These are phyloP conservation scores for Kluyveromyces sp. DNA, from an alignment of 1,139 yeast genomes.

Conservation along the genomic window DNA sequence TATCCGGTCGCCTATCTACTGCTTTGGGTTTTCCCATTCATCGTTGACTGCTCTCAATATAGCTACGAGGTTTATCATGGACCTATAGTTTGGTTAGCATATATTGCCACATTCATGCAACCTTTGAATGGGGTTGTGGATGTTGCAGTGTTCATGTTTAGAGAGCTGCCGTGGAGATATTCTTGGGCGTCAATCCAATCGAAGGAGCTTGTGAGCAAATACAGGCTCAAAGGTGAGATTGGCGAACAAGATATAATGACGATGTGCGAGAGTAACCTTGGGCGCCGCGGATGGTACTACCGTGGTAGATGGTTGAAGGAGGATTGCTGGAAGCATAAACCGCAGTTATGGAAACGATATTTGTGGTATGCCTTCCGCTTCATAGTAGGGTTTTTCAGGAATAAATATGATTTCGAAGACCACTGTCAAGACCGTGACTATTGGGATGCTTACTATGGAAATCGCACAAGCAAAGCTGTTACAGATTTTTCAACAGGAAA, in stretches of 20 bases:
- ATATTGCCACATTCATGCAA: constrained; percentile 66
- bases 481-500: constrained; percentile 1
- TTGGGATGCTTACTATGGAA: constrained; percentile 22
- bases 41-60: constrained; percentile 57
- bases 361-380: constrained; percentile 25
- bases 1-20: constrained; percentile 78
- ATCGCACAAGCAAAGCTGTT: constrained; percentile 2
- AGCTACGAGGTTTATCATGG: constrained; percentile 42
- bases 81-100: constrained; percentile 59
- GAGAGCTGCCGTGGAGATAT: constrained; percentile 71
- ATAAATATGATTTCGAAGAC: constrained; percentile 19
- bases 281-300: constrained; percentile 30
- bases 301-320: constrained; percentile 23
- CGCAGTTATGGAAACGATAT: constrained; percentile 21
- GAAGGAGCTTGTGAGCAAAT: constrained; percentile 20
- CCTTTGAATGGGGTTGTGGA: constrained; percentile 79
- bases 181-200: constrained; percentile 27
- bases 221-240: constrained; percentile 23
- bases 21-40: constrained; percentile 76
- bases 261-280: constrained; percentile 21
- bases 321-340: constrained; percentile 27
- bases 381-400: constrained; percentile 15
- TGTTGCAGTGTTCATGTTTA: constrained; percentile 61
- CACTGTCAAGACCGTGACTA: constrained; percentile 23
- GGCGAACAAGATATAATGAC: constrained; percentile 22